phyloP scores from a whole-genome alignment of 768 basidiomycete genomes.

The Melanogaster broomeanus region DNA sequence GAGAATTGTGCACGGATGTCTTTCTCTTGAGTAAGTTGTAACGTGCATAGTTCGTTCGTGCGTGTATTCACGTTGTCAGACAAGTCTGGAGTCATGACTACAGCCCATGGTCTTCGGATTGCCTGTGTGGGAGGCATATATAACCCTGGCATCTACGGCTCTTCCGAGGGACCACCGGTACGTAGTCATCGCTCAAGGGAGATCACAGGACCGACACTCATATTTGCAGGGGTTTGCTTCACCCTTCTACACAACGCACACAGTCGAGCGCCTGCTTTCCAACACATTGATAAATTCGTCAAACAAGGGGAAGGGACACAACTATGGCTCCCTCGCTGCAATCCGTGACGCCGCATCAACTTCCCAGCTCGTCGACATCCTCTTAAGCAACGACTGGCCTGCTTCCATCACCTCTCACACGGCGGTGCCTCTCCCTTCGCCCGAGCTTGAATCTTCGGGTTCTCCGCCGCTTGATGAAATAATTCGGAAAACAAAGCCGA shows the following conservation, averaged over 20 bases:
- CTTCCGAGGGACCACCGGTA: constrained; percentile 67
- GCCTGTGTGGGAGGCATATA: constrained; percentile 84
- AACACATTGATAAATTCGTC: constrained; percentile 60
- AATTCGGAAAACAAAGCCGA: constrained; percentile 67
- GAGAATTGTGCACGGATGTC: constrained; percentile 80
- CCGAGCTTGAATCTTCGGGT: constrained; percentile 43
- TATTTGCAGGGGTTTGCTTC: constrained; percentile 66
- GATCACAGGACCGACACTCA: constrained; percentile 2
- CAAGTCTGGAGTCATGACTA: constrained; percentile 81
- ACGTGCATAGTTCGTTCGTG: not conserved
- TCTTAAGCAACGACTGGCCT: constrained; percentile 83
- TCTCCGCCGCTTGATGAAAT: constrained; percentile 67
- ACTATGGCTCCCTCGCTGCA: constrained; percentile 64
- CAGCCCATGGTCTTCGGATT: constrained; percentile 78
- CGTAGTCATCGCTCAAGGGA: constrained; percentile 23
- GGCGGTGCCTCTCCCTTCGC: constrained; percentile 46
- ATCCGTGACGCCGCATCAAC: constrained; percentile 63
- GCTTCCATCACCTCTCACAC: constrained; percentile 63
- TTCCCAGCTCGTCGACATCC: constrained; percentile 73
- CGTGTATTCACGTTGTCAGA: constrained; percentile 42
- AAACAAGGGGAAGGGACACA: constrained; percentile 44
- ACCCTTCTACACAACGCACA: constrained; percentile 71
- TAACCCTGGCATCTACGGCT: constrained; percentile 57
- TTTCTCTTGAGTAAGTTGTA: constrained; percentile 75
- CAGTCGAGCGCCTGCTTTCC: constrained; percentile 69